Base-by-base conservation (phyloP, 2,329 filamentous ascomycete species). In the Fusarium hostae region DNA sequence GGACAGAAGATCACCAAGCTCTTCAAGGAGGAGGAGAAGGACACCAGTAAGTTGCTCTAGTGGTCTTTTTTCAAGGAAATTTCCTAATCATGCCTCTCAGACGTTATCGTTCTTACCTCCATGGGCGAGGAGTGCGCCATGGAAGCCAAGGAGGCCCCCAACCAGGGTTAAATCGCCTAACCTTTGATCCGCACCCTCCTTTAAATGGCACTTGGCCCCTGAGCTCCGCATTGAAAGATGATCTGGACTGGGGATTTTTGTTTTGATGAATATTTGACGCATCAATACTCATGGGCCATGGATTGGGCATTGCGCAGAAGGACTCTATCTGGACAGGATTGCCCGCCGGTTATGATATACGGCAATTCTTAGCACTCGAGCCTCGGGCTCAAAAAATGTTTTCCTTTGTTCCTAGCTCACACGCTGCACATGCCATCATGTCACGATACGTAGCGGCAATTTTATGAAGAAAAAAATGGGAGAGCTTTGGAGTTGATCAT, bases 111-210 rank as follows among this genome's bases (percentile, higher is more conserved):
- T 83, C 92, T 97, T 82, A 93, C 94, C 79, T 91, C 96, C 82
- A 99, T 99, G 96, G 93, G 93, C 82, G 95, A 99, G 87, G 93
- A 98, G 89, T 86, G 89, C 79, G 92, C 91, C 81, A 92, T 98
- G 82, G 95, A 98, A 82, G 92, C 91, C 86, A 98, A 98, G 91
- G 95, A 98, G 87, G 94, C 93, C 84, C 91, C 93, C 83, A 77
- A 77, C 68, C 71, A 75, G 68, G 62, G 67, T 63, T 80, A 79
- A 78, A 71, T 55, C 44, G 63, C 50, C 57, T 69, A 57, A 61
- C 56, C 62, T 66, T 59, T 64, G 47, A 63, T 68, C 61, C 68
- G 68, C 75, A 74, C 70, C 70, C 74, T 58, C 63, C 69, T 68
- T 72, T 64, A 59, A 67, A 66, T 73, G 77, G 73, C 70, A 72